Percentiles rank a stretch among this genome's conserved stretches.
Evolutionary conservation across 2,329 filamentous ascomycete species (phyloP).

Genomic region (Beauveria scarabaeidicola): DNA sequence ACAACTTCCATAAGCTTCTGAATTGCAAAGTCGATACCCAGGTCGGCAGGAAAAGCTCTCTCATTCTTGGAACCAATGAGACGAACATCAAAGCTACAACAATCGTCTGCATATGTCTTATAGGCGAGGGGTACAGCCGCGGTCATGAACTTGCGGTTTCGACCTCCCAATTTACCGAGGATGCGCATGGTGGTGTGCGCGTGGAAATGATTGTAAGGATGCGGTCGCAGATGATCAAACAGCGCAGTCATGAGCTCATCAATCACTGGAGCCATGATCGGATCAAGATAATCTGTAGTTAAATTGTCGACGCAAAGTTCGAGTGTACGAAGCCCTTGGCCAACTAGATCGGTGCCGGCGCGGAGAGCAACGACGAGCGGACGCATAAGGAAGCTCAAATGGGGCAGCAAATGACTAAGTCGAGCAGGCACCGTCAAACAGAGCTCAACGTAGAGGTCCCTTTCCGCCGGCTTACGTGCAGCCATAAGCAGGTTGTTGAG

Average conservation of each 20-base stretch:
- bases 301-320: slow-evolving; percentile 98
- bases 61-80: slow-evolving; percentile 86
- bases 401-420: slow-evolving; percentile 87
- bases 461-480: slow-evolving; percentile 79
- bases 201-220: slow-evolving; percentile 94
- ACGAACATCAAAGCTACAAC: slow-evolving; percentile 77
- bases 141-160: slow-evolving; percentile 92
- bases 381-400: slow-evolving; percentile 94
- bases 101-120: slow-evolving; percentile 78
- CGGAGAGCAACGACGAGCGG: slow-evolving; percentile 92
- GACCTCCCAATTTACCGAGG: slow-evolving; percentile 87
- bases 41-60: slow-evolving; percentile 74
- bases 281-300: slow-evolving; percentile 94
- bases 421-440: slow-evolving; percentile 92
- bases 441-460: slow-evolving; percentile 93
- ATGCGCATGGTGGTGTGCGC: slow-evolving; percentile 97
- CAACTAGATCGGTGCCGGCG: slow-evolving; percentile 86
- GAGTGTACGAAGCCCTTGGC: slow-evolving; percentile 84
- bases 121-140: slow-evolving; percentile 78
- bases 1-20: slow-evolving; percentile 76
- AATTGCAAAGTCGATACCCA: slow-evolving; percentile 83
- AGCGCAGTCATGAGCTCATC: slow-evolving; percentile 97
- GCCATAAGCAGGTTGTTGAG: slow-evolving; percentile 90
- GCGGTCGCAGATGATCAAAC: slow-evolving; percentile 88
- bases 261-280: slow-evolving; percentile 98